phyloP scores from a whole-genome alignment of 306 rosid species.

The Cercis canadensis region DNA sequence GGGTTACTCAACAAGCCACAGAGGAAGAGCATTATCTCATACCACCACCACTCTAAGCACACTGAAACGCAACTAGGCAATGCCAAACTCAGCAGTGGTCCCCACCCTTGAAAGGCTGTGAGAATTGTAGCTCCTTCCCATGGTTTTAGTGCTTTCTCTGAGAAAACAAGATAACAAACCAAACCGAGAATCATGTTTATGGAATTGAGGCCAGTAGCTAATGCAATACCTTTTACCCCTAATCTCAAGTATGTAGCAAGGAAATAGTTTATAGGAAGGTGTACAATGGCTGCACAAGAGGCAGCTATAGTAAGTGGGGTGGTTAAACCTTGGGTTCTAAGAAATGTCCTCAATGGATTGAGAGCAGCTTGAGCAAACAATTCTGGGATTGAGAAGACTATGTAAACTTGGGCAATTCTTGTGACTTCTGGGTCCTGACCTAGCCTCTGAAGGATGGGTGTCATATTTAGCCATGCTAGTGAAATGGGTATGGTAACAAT shows the following conservation, averaged over 20 bases:
- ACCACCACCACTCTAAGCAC: constrained; percentile 97
- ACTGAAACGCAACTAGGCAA: constrained; percentile 75
- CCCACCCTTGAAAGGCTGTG: constrained; percentile 65
- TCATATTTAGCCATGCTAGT: constrained; percentile 73
- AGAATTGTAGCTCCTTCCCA: constrained; percentile 63
- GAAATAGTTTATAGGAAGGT: constrained; percentile 67
- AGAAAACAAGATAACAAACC: constrained; percentile 58
- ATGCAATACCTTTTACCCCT: constrained; percentile 77
- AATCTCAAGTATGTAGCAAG: constrained; percentile 52
- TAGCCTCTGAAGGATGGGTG: constrained; percentile 60
- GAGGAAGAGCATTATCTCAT: constrained; percentile 80
- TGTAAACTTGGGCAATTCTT: constrained; percentile 70
- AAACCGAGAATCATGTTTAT: constrained; percentile 61
- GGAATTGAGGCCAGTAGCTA: constrained; percentile 80
- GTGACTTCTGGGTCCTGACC: constrained; percentile 88
- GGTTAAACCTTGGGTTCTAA: constrained; percentile 83
- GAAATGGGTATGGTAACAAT: constrained; percentile 76
- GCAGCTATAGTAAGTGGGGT: constrained; percentile 73
- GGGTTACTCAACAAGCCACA: constrained; percentile 75
- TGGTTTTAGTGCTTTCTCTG: constrained; percentile 67
- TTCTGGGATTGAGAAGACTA: constrained; percentile 83
- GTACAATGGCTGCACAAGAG: constrained; percentile 61
- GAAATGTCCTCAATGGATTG: constrained; percentile 64
- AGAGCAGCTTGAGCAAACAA: constrained; percentile 78
- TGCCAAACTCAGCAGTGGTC: constrained; percentile 67